Base-by-base conservation (phyloP, 1,284 basidiomycete genomes). In the Leccinum variabile region DNA sequence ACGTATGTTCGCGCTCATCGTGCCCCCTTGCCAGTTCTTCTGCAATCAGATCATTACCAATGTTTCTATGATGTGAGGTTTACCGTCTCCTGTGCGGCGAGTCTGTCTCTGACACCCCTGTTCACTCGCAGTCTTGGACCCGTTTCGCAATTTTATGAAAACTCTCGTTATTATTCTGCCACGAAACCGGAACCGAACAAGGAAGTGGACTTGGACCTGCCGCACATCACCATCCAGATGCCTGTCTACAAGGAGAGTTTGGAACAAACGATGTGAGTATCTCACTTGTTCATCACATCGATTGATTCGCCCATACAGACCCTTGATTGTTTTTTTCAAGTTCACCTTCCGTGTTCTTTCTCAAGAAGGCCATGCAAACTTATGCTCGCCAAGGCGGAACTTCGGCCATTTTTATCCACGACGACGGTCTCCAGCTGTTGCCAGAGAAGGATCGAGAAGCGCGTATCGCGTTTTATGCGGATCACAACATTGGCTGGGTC, bases 321-420 rank as follows among this genome's bases (percentile, higher is more conserved):
- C 0, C 57, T 13, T 54, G 35, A 54, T 61, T 62, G 49, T n/a
- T 32, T 46, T 22, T 41, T 13, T 49, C 18, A 50, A 90, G 88
- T 60, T 72, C 82, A 3, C 92, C 91, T 0, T 94, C 92, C 1
- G 86, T 95, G 25, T 84, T 85, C 68, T 90, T 83, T 1, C 77
- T 95, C 62, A 93, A 95, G 78, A 88, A 87, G 74, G 92, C 91
- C 0, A 94, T 94, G 86, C 89, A 90, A 70, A 93, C 90, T 1
- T 93, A 94, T 69, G 91, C 91, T 14, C 82, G 90, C 1, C 91
- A 94, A 70, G 91, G 91, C 13, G 91, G 91, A 9, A 87, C 89
- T 0, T 91, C 88, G 0, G 76, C 83, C 32, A 91, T 94, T 69
- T 81, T 93, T 59, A 77, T 93, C 44, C 88, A 91, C 70, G 92